These are phyloP conservation scores for Mortierella sp. DNA, from an alignment of 371 early-diverging fungal genomes.

Conservation along the genomic window DNA sequence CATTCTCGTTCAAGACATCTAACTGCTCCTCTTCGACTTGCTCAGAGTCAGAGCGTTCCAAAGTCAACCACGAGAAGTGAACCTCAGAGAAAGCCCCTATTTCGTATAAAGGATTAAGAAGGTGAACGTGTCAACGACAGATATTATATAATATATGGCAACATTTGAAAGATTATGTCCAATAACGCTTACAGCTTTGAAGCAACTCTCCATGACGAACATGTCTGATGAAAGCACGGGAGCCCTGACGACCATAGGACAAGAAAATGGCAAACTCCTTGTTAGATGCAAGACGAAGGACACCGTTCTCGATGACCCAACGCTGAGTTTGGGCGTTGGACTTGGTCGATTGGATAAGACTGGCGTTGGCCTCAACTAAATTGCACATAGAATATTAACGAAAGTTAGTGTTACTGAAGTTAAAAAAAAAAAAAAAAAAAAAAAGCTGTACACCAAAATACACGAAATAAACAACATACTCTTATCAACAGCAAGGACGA, in stretches of 20 bases:
- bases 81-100: constrained; percentile 47
- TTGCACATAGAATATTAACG: not conserved
- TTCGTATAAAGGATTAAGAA: not conserved
- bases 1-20: constrained; percentile 62
- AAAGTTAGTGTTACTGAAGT: not conserved
- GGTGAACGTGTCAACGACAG: not conserved
- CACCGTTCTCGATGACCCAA: constrained; percentile 43
- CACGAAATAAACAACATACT: constrained; percentile 32
- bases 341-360: constrained; percentile 28
- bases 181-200: constrained; percentile 42
- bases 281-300: constrained; percentile 38
- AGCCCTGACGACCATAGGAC: constrained; percentile 44
- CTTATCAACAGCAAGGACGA: constrained; percentile 52
- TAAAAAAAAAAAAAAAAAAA: no score
- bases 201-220: constrained; percentile 34
- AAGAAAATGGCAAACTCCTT: constrained; percentile 47
- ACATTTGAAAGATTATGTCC: no score
- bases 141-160: no score
- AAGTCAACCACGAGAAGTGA: constrained; percentile 52
- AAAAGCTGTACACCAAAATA: not conserved
- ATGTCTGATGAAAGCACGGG: constrained; percentile 44
- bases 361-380: constrained; percentile 38
- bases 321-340: constrained; percentile 32
- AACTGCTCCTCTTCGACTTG: constrained; percentile 61
- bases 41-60: constrained; percentile 27